phyloP scores from a whole-genome alignment of 495 filamentous ascomycete genomes.

The Aspergillus bertholletiae region DNA sequence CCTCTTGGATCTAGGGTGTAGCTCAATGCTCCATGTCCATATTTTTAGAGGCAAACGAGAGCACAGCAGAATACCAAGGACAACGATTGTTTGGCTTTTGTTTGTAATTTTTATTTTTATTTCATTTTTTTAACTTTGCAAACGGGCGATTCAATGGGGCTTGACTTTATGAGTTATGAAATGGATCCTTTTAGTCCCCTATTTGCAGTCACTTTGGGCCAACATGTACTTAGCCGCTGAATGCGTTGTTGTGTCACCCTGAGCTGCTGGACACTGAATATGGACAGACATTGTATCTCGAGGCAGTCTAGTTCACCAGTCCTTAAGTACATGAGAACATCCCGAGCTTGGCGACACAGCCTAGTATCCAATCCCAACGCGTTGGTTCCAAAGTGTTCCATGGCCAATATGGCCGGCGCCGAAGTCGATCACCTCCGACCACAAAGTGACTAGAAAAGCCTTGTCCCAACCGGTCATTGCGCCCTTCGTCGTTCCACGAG shows the following conservation, averaged over 20 bases:
- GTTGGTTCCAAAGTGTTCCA: not conserved
- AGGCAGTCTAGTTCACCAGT: not conserved
- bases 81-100: too few relatives aligned
- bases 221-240: constrained; percentile 21
- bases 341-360: not conserved
- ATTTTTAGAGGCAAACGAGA: not conserved
- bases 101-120: not conserved
- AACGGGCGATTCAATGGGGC: not conserved
- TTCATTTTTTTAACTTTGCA: not conserved
- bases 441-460: not conserved
- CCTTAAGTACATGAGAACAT: not conserved
- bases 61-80: not conserved
- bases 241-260: constrained; percentile 23
- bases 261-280: not conserved
- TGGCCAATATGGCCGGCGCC: not conserved
- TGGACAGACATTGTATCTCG: not conserved
- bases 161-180: constrained; percentile 1
- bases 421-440: not conserved
- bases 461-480: not conserved
- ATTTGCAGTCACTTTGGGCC: constrained; percentile 18
- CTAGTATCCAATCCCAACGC: not conserved
- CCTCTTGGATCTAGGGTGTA: not conserved
- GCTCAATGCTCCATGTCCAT: not conserved
- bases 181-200: constrained; percentile 14
- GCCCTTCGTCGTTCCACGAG: not conserved